A percentile compares a stretch with the other conserved stretches of the same genome.
Evolutionary conservation across 1,284 basidiomycete species (phyloP).

Genomic region (Neotropicomus parvogracilis): DNA sequence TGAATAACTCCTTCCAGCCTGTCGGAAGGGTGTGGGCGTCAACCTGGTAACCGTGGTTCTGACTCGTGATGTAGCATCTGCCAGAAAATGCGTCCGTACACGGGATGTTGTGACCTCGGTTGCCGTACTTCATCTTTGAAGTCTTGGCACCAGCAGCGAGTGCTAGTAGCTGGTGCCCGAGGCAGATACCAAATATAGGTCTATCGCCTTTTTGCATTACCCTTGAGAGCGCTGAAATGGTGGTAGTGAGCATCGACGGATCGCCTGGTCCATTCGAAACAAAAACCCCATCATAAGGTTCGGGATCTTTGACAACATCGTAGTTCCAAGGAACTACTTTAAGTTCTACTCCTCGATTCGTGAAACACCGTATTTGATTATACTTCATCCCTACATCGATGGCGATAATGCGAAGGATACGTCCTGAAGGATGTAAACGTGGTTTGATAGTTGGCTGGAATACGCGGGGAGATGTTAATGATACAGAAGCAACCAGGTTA

Average conservation of each 20-base stretch:
- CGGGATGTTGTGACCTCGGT: slow-evolving; percentile 98
- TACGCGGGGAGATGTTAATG: slow-evolving; percentile 65
- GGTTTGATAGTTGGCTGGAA: slow-evolving; percentile 62
- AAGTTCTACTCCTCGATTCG: slow-evolving; percentile 88
- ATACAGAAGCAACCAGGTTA: slow-evolving; percentile 92
- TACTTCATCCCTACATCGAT: slow-evolving; percentile 99
- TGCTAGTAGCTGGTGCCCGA: slow-evolving; percentile 96
- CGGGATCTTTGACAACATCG: slow-evolving; percentile 74
- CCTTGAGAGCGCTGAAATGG: slow-evolving; percentile 69
- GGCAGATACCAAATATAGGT: slow-evolving; percentile 98
- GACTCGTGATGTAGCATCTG: slow-evolving; percentile 97
- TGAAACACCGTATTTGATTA: slow-evolving; percentile 98
- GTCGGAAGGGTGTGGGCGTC: slow-evolving; percentile 74
- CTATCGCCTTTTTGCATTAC: slow-evolving; percentile 72
- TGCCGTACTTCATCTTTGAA: slow-evolving; percentile 99
- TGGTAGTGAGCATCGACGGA: slow-evolving; percentile 79
- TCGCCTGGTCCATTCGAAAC: slow-evolving; percentile 98
- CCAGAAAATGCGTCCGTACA: slow-evolving; percentile 94
- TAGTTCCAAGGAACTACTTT: slow-evolving; percentile 99
- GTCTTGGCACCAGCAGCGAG: slow-evolving; percentile 93
- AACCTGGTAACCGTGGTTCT: slow-evolving; percentile 99
- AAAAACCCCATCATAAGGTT: slow-evolving; percentile 94
- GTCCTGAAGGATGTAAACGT: slow-evolving; percentile 74
- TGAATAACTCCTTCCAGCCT: slow-evolving; percentile 94
- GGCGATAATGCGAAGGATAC: slow-evolving; percentile 82